These are phyloP conservation scores for Bipolaris bicolor DNA, from an alignment of 2,329 filamentous ascomycete genomes.

Conservation along the genomic window DNA sequence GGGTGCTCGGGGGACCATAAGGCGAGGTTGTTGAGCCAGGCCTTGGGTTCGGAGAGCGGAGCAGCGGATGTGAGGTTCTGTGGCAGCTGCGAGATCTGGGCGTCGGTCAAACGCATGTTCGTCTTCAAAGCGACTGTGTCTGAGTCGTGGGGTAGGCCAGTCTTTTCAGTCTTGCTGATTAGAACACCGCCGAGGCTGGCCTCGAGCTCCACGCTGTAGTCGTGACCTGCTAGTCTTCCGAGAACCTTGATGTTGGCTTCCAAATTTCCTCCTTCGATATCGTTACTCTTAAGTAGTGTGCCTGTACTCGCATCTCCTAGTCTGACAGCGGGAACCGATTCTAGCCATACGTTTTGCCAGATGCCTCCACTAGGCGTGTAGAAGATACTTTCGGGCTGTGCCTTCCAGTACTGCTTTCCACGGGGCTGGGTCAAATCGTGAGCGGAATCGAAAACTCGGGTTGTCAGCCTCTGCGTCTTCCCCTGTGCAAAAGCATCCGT, in stretches of 20 bases:
- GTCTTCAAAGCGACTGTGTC: conserved; percentile 57
- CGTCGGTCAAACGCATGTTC: conserved; percentile 56
- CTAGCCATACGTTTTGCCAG: conserved; percentile 65
- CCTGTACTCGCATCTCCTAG: conserved; percentile 64
- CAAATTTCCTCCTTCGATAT: conserved; percentile 60
- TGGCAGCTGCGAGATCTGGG: conserved; percentile 52
- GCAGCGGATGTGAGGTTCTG: conserved; percentile 34
- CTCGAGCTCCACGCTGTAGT: conserved; percentile 61
- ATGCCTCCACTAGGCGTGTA: conserved; percentile 65
- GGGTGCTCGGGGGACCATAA: conserved; percentile 68
- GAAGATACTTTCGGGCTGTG: conserved; percentile 66
- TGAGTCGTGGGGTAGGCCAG: conserved; percentile 57
- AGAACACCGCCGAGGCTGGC: conserved; percentile 57
- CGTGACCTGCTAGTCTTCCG: conserved; percentile 56
- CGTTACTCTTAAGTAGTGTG: conserved; percentile 62
- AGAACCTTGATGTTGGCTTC: conserved; percentile 59
- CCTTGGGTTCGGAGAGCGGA: conserved; percentile 48
- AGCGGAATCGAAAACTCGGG: conserved; percentile 68
- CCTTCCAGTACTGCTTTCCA: conserved; percentile 71
- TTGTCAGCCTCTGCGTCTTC: conserved; percentile 51
- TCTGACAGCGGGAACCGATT: conserved; percentile 60
- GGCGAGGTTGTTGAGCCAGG: conserved; percentile 63
- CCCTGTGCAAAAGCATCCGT: conserved; percentile 53
- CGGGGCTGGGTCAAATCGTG: conserved; percentile 69
- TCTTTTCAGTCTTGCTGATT: conserved; percentile 54